phyloP scores from a whole-genome alignment of 805 yeast genomes.

The Cyberlindnera petersonii region DNA sequence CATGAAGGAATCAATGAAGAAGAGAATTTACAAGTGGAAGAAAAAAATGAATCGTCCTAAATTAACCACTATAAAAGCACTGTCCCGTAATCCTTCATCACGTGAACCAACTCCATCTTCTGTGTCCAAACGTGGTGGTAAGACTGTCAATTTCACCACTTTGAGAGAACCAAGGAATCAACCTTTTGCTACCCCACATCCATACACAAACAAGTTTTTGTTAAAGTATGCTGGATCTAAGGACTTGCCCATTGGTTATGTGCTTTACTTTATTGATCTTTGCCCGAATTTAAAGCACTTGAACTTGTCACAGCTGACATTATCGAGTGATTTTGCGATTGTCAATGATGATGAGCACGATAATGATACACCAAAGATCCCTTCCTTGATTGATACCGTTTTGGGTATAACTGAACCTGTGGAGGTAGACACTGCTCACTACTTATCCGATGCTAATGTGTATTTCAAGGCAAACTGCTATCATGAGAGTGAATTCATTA shows the following conservation, averaged over 20 bases:
- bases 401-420: conserved; percentile 5
- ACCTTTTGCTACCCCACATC: conserved; percentile 47
- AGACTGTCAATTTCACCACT: conserved; percentile 8
- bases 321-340: conserved; percentile 65
- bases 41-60: conserved; percentile 1
- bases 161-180: conserved; percentile 21
- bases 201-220: conserved; percentile 57
- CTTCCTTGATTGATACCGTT: conserved; percentile 25
- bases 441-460: conserved; percentile 24
- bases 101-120: conserved; percentile 1
- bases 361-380: conserved; percentile 6
- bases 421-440: conserved; percentile 1
- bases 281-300: conserved; percentile 59
- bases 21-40: conserved; percentile 6
- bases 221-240: conserved; percentile 59
- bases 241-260: conserved; percentile 76
- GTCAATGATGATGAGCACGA: conserved; percentile 10
- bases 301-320: conserved; percentile 56
- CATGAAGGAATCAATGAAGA: conserved; percentile 8
- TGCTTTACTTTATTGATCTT: conserved; percentile 61
- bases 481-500: conserved; percentile 16
- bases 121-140: background rate
- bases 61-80: conserved; percentile 1
- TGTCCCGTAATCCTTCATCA: conserved; percentile 1
- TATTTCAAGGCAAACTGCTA: conserved; percentile 17